Percentiles rank a stretch among this genome's conserved stretches.
phyloP scores from a whole-genome alignment of 805 yeast genomes.

The Kodamaea sagamina region DNA sequence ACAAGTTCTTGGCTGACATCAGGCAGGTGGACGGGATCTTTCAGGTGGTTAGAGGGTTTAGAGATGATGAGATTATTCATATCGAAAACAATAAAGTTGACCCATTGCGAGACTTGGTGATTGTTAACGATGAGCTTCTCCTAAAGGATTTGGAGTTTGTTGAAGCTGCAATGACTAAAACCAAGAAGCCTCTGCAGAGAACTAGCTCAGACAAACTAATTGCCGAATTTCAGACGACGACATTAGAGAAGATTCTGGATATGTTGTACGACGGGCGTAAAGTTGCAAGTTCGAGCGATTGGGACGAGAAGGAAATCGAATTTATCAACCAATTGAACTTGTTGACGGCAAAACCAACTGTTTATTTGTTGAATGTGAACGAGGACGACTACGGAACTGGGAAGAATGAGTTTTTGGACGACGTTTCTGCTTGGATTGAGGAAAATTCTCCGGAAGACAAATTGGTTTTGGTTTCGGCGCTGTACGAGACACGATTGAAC shows the following conservation, averaged over 20 bases:
- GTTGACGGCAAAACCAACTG: constrained; percentile 86
- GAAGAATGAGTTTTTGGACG: constrained; percentile 50
- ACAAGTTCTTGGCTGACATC: constrained; percentile 67
- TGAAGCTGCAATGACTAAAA: constrained; percentile 47
- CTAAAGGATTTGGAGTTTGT: constrained; percentile 63
- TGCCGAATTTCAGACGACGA: constrained; percentile 29
- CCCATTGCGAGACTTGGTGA: constrained; percentile 62
- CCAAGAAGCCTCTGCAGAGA: constrained; percentile 29
- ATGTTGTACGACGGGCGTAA: constrained; percentile 53
- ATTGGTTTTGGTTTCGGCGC: constrained; percentile 46
- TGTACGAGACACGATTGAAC: constrained; percentile 44
- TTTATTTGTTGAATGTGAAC: constrained; percentile 72
- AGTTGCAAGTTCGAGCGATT: constrained; percentile 50
- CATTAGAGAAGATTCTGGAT: constrained; percentile 35
- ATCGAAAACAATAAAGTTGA: constrained; percentile 59
- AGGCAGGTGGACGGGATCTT: constrained; percentile 71
- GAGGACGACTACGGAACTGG: constrained; percentile 63
- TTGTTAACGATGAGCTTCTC: constrained; percentile 62
- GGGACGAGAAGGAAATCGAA: constrained; percentile 65
- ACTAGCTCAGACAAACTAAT: constrained; percentile 29
- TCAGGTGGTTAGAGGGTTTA: constrained; percentile 67
- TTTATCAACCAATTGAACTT: constrained; percentile 70
- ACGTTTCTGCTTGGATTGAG: constrained; percentile 65
- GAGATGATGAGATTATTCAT: constrained; percentile 66
- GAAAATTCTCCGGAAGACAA: constrained; percentile 61